Base-by-base conservation (phyloP, 495 filamentous ascomycete genomes). In the Aspergillus diversus region DNA sequence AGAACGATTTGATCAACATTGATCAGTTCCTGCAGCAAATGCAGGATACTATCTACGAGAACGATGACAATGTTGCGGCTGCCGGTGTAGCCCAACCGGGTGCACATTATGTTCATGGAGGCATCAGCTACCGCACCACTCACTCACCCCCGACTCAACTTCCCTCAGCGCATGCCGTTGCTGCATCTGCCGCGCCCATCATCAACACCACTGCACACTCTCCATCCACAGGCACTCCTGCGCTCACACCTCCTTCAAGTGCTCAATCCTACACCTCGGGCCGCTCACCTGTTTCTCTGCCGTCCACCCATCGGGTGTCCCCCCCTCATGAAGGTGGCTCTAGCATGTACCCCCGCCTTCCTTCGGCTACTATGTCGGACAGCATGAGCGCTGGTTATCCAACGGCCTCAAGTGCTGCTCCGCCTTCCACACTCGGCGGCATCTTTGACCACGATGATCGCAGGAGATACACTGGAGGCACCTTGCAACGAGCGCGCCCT, bases 11-110 rank as follows among this genome's bases (percentile, higher is more conserved):
- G 31, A 81, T 93, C 70, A 89, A 93, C 71, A 90, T 97, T 71
- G 94, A 98, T 75, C 88, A 92, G 62, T 89, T 97, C 78, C 83
- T 99, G 42, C 91, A 97, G 75, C 92, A 97, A 75, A 92, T 98
- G 83, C 93, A 97, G 69, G 84, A 87, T 64, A 97, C 94, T 7
- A 90, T 97, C 33, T 98, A 97, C 72, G 94, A 97, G 75, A 94
- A 86, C 69, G 87, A 92, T 27, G 90, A 91, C 68, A 85, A 90
- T 13, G 83, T 90, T 4, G 88, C 91, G 13, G 89, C 90, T 1
- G 88, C 89, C 35, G 90, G 90, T 55, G 81, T 92, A 53, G 85
- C 87, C 43, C 88, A 91, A 63, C 85, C 89, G 27, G 89, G 84
- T 49, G 80, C 85, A 32, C 87, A 91, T 67, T 87, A 87, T 61